Conservation (phyloP, 345 rosid species). For the Aquilaria malaccensis region DNA sequence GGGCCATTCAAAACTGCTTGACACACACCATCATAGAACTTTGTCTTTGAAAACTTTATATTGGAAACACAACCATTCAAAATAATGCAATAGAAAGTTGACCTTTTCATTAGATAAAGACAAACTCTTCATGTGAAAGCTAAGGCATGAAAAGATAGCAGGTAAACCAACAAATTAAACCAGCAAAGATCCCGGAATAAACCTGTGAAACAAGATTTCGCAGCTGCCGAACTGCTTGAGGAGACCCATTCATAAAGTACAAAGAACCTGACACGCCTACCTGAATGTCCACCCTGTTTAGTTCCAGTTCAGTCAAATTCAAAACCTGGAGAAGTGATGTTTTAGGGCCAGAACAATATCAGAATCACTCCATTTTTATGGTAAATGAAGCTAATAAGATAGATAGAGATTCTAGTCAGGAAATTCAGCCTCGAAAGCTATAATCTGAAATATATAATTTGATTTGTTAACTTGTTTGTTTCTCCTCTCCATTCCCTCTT, state of each 20-base stretch:
- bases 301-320: conserved; percentile 88
- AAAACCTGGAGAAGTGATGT: conserved; percentile 49
- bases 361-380: neutral
- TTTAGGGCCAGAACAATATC: conserved; percentile 16
- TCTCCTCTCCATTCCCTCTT: too few species aligned
- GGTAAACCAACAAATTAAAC: conserved; percentile 3
- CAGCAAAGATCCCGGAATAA: conserved; percentile 17
- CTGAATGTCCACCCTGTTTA: conserved; percentile 86
- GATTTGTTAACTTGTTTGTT: too few species aligned
- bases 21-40: too few species aligned
- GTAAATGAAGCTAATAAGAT: too few species aligned
- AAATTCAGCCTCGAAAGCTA: too few species aligned
- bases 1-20: too few species aligned
- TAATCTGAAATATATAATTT: too few species aligned
- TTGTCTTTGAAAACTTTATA: too few species aligned
- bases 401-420: neutral
- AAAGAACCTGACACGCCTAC: conserved; percentile 93
- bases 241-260: conserved; percentile 95
- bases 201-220: conserved; percentile 96
- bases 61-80: too few species aligned
- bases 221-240: conserved; percentile 93
- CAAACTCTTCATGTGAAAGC: too few species aligned
- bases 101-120: too few species aligned
- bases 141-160: neutral
- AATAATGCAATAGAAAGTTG: too few species aligned